phyloP scores from a whole-genome alignment of 1,284 basidiomycete species.

The Trichosporon sp. region DNA sequence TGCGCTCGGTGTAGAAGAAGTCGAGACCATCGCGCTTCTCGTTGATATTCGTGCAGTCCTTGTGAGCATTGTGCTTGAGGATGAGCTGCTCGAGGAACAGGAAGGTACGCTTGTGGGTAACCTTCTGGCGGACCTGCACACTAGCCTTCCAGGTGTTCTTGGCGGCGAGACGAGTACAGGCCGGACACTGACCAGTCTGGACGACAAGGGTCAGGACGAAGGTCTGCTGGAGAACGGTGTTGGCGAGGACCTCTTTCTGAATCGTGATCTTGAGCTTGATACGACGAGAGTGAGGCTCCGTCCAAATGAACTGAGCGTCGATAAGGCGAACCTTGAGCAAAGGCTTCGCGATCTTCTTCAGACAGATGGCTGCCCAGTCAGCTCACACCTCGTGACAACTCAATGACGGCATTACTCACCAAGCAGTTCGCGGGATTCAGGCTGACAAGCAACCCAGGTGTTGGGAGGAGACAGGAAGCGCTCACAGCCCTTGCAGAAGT shows the following conservation, averaged over 20 bases:
- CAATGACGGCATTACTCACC: constrained; percentile 39
- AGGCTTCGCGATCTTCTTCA: constrained; percentile 86
- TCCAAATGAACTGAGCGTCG: constrained; percentile 98
- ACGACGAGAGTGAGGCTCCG: constrained; percentile 94
- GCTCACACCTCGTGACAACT: background rate
- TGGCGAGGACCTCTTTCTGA: constrained; percentile 95
- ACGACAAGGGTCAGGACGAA: constrained; percentile 97
- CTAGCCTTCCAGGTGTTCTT: constrained; percentile 99
- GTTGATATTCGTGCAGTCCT: constrained; percentile 88
- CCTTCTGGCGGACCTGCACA: constrained; percentile 97
- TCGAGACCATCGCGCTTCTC: constrained; percentile 93
- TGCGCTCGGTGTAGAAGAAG: constrained; percentile 89
- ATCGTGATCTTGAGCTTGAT: constrained; percentile 91
- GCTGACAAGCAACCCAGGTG: constrained; percentile 78
- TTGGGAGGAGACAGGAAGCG: constrained; percentile 88
- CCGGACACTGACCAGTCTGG: constrained; percentile 91
- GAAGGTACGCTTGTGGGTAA: constrained; percentile 95
- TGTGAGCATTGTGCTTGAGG: constrained; percentile 93
- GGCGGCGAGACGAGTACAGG: constrained; percentile 87
- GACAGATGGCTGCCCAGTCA: constrained; percentile 61
- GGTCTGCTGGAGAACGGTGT: constrained; percentile 93
- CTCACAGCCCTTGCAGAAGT: constrained; percentile 94
- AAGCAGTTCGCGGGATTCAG: constrained; percentile 88
- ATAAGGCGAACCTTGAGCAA: constrained; percentile 91
- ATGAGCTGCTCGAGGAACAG: constrained; percentile 97